Percentiles rank a stretch among this genome's conserved stretches.
Evolutionary conservation across 192 early-diverging fungal genomes (phyloP).

Genomic region (Coemansia nantahalensis): DNA sequence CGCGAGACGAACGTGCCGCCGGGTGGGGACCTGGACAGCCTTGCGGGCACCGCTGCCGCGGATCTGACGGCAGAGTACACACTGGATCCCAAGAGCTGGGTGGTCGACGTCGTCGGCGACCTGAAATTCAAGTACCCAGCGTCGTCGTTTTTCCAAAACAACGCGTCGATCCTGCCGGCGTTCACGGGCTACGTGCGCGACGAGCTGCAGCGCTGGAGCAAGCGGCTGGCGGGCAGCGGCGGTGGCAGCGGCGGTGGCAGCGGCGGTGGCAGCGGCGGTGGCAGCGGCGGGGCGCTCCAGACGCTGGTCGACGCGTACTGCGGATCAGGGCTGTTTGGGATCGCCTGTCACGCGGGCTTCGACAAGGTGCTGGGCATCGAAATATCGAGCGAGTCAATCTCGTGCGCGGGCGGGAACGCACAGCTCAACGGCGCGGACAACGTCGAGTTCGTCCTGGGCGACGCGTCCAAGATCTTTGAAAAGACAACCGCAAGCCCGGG

Average conservation of each 20-base stretch:
- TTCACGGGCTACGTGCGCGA: conserved; percentile 61
- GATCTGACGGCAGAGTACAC: conserved; percentile 53
- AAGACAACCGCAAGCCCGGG: conserved; percentile 52
- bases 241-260: too few species aligned
- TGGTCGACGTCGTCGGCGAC: conserved; percentile 57
- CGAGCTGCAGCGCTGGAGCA: conserved; percentile 53
- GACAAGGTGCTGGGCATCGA: conserved; percentile 67
- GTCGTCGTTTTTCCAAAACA: conserved; percentile 69
- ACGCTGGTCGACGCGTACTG: conserved; percentile 72
- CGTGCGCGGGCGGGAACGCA: conserved; percentile 63
- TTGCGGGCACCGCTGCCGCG: conserved; percentile 16
- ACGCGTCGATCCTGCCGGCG: conserved; percentile 62
- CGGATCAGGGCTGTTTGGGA: conserved; percentile 69
- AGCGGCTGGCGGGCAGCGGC: conserved; percentile 14
- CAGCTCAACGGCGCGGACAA: conserved; percentile 56
- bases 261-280: too few species aligned
- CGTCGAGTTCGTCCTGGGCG: conserved; percentile 59
- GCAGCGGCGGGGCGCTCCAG: conserved; percentile 36
- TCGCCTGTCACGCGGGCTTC: conserved; percentile 60
- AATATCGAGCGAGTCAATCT: conserved; percentile 60
- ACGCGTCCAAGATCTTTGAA: conserved; percentile 60
- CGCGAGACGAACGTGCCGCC: conserved; percentile 56
- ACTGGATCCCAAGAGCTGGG: conserved; percentile 55
- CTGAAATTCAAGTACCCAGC: conserved; percentile 62
- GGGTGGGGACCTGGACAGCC: conserved; percentile 8